phyloP scores from a whole-genome alignment of 768 basidiomycete genomes.

The Agaricus bisporus region DNA sequence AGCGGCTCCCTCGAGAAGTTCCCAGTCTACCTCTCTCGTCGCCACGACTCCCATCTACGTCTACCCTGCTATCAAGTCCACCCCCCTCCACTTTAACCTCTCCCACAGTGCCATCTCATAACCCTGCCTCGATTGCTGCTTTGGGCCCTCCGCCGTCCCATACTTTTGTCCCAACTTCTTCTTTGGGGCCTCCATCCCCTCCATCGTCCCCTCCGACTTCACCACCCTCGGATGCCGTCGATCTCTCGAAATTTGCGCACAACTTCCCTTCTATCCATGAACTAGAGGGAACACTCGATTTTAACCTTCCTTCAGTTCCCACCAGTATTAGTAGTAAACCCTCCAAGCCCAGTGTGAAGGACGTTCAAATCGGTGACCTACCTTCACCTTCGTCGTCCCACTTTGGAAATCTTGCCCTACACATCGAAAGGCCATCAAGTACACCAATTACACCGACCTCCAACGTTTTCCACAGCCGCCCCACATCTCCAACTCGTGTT shows the following conservation, averaged over 20 bases:
- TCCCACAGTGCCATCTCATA: conserved; percentile 44
- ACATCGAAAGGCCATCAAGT: conserved; percentile 58
- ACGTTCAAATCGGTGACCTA: conserved; percentile 21
- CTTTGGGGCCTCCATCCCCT: conserved; percentile 73
- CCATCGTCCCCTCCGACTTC: conserved; percentile 57
- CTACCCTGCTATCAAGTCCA: conserved; percentile 20
- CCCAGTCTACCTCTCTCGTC: conserved; percentile 36
- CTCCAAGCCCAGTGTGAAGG: conserved; percentile 17
- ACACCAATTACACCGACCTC: conserved; percentile 58
- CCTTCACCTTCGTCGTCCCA: conserved; percentile 22
- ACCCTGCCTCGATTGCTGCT: conserved; percentile 61
- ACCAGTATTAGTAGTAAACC: conserved; percentile 29
- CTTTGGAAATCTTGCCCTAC: conserved; percentile 33
- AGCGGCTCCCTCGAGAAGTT: conserved; percentile 53
- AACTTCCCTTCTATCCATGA: conserved; percentile 78
- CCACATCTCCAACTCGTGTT: conserved; percentile 46
- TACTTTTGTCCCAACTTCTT: conserved; percentile 62
- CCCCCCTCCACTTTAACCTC: conserved; percentile 28
- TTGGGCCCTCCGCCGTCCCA: conserved; percentile 40
- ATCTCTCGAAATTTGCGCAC: conserved; percentile 53
- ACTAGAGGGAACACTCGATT: conserved; percentile 49
- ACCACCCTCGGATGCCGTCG: conserved; percentile 33
- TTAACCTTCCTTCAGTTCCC: conserved; percentile 45
- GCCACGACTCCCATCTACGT: conserved; percentile 23
- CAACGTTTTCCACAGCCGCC: conserved; percentile 55